A percentile compares a stretch with the other conserved stretches of the same genome.
These are phyloP conservation scores for Komagataella populi DNA, from an alignment of 805 yeast genomes.

Conservation along the genomic window DNA sequence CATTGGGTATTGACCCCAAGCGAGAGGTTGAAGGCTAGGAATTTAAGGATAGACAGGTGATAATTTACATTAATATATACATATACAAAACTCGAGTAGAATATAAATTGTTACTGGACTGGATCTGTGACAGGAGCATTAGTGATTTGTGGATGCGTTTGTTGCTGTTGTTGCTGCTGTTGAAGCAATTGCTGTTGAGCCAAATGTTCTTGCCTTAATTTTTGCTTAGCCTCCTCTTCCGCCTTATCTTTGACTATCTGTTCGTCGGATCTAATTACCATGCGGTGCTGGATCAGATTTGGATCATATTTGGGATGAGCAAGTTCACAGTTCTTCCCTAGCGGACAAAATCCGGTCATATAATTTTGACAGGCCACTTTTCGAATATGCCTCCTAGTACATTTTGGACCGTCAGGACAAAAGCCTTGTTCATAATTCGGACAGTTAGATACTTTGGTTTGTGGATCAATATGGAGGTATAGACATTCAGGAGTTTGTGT, in stretches of 20 bases:
- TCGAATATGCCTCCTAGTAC: slow-evolving; percentile 70
- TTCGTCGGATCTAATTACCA: slow-evolving; percentile 30
- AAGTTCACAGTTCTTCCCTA: slow-evolving; percentile 64
- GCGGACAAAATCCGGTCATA: slow-evolving; percentile 86
- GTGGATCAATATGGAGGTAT: slow-evolving; percentile 84
- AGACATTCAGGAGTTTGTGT: slow-evolving; percentile 91
- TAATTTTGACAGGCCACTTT: slow-evolving; percentile 66
- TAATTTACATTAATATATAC: neutral
- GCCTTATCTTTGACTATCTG: slow-evolving; percentile 13
- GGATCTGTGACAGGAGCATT: neutral
- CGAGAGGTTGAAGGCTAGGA: slow-evolving; percentile 54
- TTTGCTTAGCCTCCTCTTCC: slow-evolving; percentile 2
- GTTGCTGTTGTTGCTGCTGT: neutral
- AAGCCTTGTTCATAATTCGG: slow-evolving; percentile 75
- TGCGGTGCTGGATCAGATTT: slow-evolving; percentile 26
- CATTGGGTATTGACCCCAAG: slow-evolving; percentile 70
- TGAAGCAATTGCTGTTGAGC: neutral
- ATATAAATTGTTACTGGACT: neutral
- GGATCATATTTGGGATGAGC: slow-evolving; percentile 73
- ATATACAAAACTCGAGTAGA: neutral
- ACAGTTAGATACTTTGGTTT: slow-evolving; percentile 79
- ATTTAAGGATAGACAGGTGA: slow-evolving; percentile 31
- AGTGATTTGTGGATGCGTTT: neutral
- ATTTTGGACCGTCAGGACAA: slow-evolving; percentile 83
- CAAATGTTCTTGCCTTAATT: neutral